phyloP scores from a whole-genome alignment of 2,329 filamentous ascomycete genomes.

The Trichoderma arundinaceum region DNA sequence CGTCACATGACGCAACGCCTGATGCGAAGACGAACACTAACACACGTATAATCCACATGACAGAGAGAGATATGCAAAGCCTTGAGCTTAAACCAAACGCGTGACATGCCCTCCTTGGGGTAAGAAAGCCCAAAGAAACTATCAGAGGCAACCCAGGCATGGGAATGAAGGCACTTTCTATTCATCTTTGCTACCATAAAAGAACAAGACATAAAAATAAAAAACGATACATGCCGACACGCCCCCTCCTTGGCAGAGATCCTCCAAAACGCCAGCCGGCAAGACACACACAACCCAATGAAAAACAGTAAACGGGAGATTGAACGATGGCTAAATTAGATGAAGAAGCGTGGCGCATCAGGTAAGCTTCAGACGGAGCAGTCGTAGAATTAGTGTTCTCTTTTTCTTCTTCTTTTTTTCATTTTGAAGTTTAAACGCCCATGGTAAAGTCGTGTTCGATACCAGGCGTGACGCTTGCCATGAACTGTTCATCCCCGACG shows the following conservation, averaged over 20 bases:
- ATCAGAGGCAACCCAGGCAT: too few relatives aligned
- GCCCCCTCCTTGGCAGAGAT: neutral
- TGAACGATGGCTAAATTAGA: neutral
- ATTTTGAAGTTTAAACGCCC: constrained; percentile 67
- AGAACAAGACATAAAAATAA: neutral
- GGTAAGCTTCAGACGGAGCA: neutral
- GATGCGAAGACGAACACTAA: too few relatives aligned
- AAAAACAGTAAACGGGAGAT: neutral
- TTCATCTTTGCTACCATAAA: too few relatives aligned
- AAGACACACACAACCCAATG: neutral
- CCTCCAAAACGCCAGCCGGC: constrained; percentile 17
- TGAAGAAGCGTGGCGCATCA: neutral
- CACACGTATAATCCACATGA: too few relatives aligned
- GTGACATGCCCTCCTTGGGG: too few relatives aligned
- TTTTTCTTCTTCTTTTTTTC: neutral
- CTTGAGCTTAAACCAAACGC: too few relatives aligned
- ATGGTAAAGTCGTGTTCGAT: constrained; percentile 99
- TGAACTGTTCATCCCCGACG: constrained; percentile 57
- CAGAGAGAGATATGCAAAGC: too few relatives aligned
- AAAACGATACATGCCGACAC: constrained; percentile 4
- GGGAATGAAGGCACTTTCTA: too few relatives aligned
- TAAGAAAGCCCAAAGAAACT: too few relatives aligned
- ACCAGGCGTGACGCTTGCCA: constrained; percentile 89
- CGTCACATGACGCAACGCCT: too few relatives aligned
- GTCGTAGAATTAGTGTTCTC: neutral